A percentile compares a stretch with the other conserved stretches of the same genome.
Evolutionary conservation across 163 green algal genomes (phyloP).

Genomic region (Chloromonas sp.): DNA sequence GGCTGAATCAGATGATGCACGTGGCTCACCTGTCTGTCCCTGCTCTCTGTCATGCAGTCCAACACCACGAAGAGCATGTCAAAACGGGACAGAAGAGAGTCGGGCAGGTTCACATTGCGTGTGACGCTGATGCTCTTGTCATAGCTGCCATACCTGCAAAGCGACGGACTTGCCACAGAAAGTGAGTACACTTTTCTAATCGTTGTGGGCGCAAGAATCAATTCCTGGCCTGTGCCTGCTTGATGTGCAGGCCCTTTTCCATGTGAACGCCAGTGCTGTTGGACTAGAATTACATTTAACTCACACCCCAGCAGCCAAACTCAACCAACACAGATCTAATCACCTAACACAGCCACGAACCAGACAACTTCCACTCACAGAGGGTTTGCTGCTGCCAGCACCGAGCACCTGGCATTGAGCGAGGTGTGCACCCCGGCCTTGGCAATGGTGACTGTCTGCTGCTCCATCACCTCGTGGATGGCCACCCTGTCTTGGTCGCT

Average conservation of each 20-base stretch:
- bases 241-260: neutral
- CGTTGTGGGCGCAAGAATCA: neutral
- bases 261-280: too few relatives aligned
- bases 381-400: conserved; percentile 95
- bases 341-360: neutral
- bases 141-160: conserved; percentile 22
- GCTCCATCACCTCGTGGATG: conserved; percentile 98
- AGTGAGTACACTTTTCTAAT: too few relatives aligned
- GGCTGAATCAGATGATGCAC: too few relatives aligned
- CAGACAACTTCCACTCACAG: conserved; percentile 68
- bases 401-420: conserved; percentile 93
- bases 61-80: conserved; percentile 97
- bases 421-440: conserved; percentile 96
- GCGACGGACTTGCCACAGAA: too few relatives aligned
- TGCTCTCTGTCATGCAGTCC: conserved; percentile 79
- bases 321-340: too few relatives aligned
- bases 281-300: too few relatives aligned
- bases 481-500: conserved; percentile 91
- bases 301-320: too few relatives aligned
- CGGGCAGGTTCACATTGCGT: conserved; percentile 95
- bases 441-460: conserved; percentile 97
- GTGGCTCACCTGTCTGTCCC: conserved; percentile 64
- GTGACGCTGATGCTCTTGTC: conserved; percentile 64
- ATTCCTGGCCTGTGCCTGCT: neutral
- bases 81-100: conserved; percentile 96